Evolutionary conservation across 2,329 filamentous ascomycete genomes (phyloP), one percentile per base, ranked within the genome.

Genomic region (Fusarium paranaense): DNA sequence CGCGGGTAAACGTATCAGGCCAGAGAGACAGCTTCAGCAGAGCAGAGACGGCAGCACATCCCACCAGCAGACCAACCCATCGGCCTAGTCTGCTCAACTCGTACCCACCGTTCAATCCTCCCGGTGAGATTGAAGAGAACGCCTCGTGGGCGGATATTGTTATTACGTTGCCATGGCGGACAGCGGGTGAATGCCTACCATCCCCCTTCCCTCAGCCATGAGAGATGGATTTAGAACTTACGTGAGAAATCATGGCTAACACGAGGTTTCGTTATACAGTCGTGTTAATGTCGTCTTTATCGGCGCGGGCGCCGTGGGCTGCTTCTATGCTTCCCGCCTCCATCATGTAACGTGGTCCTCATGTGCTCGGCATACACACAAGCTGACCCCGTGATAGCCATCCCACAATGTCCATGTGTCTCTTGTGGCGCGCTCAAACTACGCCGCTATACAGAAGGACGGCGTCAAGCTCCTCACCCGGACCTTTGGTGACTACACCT

Each of bases 361-460:
- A 45, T 62, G n/a, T 37, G 45, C 47, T 62, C 38, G 56, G 56
- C 59, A 50, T 62, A 58, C 37, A 33, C 54, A 71, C 52, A 38
- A 25, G 60, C 66, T 68, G 37, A 70, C 50, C 62, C 33, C 54
- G 37, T 68, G 45, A 69, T 42, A 89, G 87, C 87, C 87, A 10
- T 77, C 80, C 16, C 81, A 85, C 66, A 86, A 88, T 64, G 84
- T 91, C 45, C 84, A 88, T 66, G 90, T 93, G 59, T 94, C 92
- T 6, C 89, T 94, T 52, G 90, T 94, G 63, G 94, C 92, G 72
- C 89, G 93, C 58, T 94, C 92, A 45, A 95, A 95, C 84, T 94
- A 93, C 85, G 82, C 85, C 27, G 89, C 88, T 37, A 90, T 95
- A 54, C 86, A 87, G 62, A 81, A 84, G 11, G 83, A 87, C 27